Percentiles rank a stretch among this genome's conserved stretches.
These are phyloP conservation scores for Linnemannia hyalina DNA, from an alignment of 192 early-diverging fungal genomes.

Conservation along the genomic window DNA sequence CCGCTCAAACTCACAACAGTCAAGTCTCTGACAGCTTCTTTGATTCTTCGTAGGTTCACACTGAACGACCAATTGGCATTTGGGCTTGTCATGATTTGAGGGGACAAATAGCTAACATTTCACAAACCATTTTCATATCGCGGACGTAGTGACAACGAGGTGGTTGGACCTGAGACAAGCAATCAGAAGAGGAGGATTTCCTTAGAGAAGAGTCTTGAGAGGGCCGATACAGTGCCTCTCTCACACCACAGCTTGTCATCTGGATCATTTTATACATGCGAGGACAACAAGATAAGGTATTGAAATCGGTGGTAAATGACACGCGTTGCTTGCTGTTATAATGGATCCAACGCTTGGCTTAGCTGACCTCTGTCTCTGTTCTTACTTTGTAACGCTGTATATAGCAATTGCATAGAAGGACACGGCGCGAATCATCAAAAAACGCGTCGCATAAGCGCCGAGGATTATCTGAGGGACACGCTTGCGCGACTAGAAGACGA, in stretches of 20 bases:
- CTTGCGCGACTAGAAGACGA: background rate
- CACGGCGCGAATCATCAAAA: background rate
- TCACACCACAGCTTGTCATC: background rate
- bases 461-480: slow-evolving; percentile 7
- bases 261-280: background rate
- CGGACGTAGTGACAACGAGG: background rate
- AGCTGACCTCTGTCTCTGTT: background rate
- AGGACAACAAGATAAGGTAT: background rate
- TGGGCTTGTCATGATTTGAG: background rate
- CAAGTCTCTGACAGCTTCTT: slow-evolving; percentile 10
- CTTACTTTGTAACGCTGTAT: background rate
- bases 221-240: background rate
- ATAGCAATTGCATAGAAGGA: background rate
- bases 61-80: background rate
- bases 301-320: background rate
- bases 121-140: background rate
- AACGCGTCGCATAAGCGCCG: background rate
- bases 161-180: background rate
- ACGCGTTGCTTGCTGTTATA: background rate
- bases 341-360: background rate
- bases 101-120: background rate
- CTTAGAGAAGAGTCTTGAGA: background rate
- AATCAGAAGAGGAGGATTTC: background rate
- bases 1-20: slow-evolving; percentile 3
- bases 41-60: slow-evolving; percentile 11